Percentiles rank a stretch among this genome's conserved stretches.
phyloP scores from a whole-genome alignment of 176 grass and related monocot species.

The Bolboschoenus planiculmis region DNA sequence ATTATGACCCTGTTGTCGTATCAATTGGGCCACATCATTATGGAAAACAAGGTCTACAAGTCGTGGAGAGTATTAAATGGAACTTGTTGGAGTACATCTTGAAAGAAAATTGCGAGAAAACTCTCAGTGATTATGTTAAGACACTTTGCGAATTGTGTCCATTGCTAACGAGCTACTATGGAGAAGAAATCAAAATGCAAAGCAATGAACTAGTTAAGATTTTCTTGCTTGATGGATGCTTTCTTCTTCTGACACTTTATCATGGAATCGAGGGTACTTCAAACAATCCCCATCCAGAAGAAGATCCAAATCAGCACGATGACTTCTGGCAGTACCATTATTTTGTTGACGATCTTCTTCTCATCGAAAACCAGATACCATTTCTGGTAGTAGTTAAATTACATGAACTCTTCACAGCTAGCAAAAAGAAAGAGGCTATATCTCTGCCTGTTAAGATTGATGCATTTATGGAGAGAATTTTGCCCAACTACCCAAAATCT shows the following conservation, averaged over 20 bases:
- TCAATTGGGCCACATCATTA: background rate
- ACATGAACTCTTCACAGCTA: too few species aligned
- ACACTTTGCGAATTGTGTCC: background rate
- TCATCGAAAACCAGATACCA: background rate
- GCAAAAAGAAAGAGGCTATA: too few species aligned
- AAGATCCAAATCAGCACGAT: background rate
- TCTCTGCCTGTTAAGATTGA: too few species aligned
- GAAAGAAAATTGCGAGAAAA: background rate
- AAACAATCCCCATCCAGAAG: background rate
- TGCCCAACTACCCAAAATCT: too few species aligned
- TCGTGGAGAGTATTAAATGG: background rate
- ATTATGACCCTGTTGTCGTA: conserved; percentile 1
- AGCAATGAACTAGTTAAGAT: background rate
- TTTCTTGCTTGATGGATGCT: background rate
- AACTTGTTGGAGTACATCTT: background rate
- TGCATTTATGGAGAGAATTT: too few species aligned
- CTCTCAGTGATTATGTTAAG: background rate
- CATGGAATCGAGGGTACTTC: too few species aligned
- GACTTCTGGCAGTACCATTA: background rate
- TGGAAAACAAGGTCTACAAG: background rate
- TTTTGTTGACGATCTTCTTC: background rate
- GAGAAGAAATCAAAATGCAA: background rate
- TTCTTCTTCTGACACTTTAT: background rate
- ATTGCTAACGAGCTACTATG: background rate
- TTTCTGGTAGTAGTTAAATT: too few species aligned